A percentile compares a stretch with the other conserved stretches of the same genome.
These are phyloP conservation scores for Monosporascus ibericus DNA, from an alignment of 2,329 filamentous ascomycete species.

Conservation along the genomic window DNA sequence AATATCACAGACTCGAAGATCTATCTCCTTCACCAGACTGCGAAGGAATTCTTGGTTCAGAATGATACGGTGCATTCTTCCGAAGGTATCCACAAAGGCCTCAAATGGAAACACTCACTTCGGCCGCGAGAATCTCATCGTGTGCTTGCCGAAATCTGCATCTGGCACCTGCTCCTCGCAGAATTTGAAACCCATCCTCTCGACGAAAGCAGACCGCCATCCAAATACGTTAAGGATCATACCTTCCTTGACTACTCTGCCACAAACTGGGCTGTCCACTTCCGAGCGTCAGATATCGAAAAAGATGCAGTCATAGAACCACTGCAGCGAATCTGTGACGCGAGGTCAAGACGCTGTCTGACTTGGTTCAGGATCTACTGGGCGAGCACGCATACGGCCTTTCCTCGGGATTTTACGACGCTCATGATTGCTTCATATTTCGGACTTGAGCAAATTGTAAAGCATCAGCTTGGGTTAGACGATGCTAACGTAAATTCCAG, in stretches of 20 bases:
- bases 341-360: background rate
- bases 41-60: conserved; percentile 29
- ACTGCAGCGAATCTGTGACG: background rate
- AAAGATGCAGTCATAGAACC: background rate
- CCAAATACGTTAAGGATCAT: no score
- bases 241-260: conserved; percentile 8
- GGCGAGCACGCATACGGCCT: background rate
- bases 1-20: conserved; percentile 24
- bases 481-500: background rate
- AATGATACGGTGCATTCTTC: background rate
- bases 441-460: conserved; percentile 5
- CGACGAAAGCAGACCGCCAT: no score
- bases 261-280: conserved; percentile 5
- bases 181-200: background rate
- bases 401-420: background rate
- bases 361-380: conserved; percentile 1
- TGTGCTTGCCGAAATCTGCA: conserved; percentile 7
- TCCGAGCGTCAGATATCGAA: background rate
- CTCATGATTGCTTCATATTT: conserved; percentile 8
- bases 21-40: conserved; percentile 34
- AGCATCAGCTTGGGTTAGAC: background rate
- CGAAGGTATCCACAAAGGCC: background rate
- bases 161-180: conserved; percentile 4
- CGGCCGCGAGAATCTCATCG: conserved; percentile 1
- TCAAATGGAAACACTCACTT: conserved; percentile 6